Evolutionary conservation across 805 yeast species (phyloP), one percentile per base, ranked within the genome.

Genomic region (Citeromyces matritensis): DNA sequence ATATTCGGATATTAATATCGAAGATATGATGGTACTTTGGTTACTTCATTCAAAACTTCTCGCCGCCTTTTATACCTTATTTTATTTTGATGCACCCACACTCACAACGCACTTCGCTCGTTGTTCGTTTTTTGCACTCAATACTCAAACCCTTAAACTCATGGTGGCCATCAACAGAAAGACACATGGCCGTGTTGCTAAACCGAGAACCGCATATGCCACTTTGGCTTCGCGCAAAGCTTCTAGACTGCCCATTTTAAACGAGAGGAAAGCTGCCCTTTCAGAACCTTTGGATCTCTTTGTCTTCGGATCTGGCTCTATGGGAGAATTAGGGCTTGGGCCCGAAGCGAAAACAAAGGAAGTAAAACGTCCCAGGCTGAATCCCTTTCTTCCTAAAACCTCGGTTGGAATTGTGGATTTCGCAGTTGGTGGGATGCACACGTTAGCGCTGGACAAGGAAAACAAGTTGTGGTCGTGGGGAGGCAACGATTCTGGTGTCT

Each of bases 381-480:
- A 86, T 44, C 85, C 95, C 2, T 72, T 61, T 36, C 60, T 91
- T 38, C 60, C 71, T 2, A 55, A 56, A 14, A 80, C 77, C 19
- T 68, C 68, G 3, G 70, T 65, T 7, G 77, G 79, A 2, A 72
- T 91, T 33, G 91, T 85, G 17, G 88, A 83, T 39, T 63, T 91
- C 45, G 84, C 94, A 1, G 94, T 73, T 15, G 99, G 99, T 31
- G 99, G 98, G 32, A 88, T 91, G 79, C 99, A 91, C 48, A 71
- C 80, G 1, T 49, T 91, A 29, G 96, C 88, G 0, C 55, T 88
- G 32, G 96, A 85, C 48, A 52, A 69, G 26, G 58, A 71, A 11
- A 84, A 84, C 41, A 63, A 69, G 36, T 54, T 91, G n/a, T 91
- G 96, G 95, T 80, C 95, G 3, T 91, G 99, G 99, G 99, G 99